Percentiles rank a stretch among this genome's conserved stretches.
Evolutionary conservation across 2,329 filamentous ascomycete species (phyloP).

Genomic region (Orbilia oligospora): DNA sequence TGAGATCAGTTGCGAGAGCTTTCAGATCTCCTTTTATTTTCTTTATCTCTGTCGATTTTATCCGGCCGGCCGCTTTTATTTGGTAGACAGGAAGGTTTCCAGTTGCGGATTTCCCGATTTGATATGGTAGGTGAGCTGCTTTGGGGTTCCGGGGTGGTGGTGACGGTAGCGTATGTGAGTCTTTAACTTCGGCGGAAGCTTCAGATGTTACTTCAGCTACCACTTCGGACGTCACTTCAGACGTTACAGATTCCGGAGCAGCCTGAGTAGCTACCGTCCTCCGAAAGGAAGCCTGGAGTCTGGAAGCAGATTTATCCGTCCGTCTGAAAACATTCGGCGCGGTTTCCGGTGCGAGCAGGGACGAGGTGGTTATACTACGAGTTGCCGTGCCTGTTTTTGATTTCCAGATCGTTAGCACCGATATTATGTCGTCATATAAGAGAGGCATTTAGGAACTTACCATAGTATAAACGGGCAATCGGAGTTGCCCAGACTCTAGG

Average conservation of each 20-base stretch:
- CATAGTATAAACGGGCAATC: constrained; percentile 33
- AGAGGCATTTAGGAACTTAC: constrained; percentile 22
- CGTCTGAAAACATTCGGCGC: constrained; percentile 6
- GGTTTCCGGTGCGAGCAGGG: constrained; percentile 16
- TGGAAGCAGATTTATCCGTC: constrained; percentile 19
- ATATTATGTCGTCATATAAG: not conserved
- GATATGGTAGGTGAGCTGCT: constrained; percentile 44
- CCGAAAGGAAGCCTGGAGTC: not conserved
- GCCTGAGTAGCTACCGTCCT: constrained; percentile 16
- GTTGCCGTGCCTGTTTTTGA: constrained; percentile 12
- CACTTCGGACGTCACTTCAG: not conserved
- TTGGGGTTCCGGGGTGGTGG: not conserved
- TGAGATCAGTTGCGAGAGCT: constrained; percentile 33
- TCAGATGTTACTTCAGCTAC: constrained; percentile 4
- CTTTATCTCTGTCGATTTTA: constrained; percentile 16
- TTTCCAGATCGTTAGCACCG: not conserved
- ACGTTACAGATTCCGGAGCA: not conserved
- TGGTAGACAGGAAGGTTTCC: constrained; percentile 44
- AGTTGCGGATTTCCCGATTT: constrained; percentile 17
- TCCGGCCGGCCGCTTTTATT: constrained; percentile 2
- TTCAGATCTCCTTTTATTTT: constrained; percentile 38
- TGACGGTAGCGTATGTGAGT: not conserved
- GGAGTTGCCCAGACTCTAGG: constrained; percentile 35
- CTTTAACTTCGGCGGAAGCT: not conserved
- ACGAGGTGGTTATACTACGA: constrained; percentile 27